Conservation (phyloP, 148 eudicot genomes). For the Simmondsia chinensis region DNA sequence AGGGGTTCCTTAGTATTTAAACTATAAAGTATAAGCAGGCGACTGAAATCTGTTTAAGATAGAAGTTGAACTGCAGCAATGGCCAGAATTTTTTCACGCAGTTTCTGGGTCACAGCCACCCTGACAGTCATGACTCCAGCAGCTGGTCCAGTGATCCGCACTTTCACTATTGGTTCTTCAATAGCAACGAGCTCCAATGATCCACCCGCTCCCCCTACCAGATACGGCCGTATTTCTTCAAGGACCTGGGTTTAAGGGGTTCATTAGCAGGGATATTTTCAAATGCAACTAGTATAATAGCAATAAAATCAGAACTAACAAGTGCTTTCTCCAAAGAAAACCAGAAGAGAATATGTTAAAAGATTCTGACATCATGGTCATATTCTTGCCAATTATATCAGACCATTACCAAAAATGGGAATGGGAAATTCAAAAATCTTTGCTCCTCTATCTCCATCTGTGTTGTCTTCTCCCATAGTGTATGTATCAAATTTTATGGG, state of each 20-base stretch:
- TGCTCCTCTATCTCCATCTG: too few species aligned
- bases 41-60: conserved; percentile 19
- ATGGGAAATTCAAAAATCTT: too few species aligned
- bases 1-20: too few species aligned
- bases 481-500: too few species aligned
- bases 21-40: too few species aligned
- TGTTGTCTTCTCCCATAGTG: too few species aligned
- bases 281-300: too few species aligned
- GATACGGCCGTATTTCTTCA: conserved; percentile 86
- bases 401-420: too few species aligned
- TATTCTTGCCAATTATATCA: too few species aligned
- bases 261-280: background rate
- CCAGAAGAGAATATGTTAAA: too few species aligned
- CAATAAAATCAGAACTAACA: background rate
- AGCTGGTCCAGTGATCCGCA: conserved; percentile 80
- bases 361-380: too few species aligned
- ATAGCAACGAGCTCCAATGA: conserved; percentile 62
- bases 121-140: conserved; percentile 95
- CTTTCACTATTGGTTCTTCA: conserved; percentile 87
- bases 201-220: conserved; percentile 88
- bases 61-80: conserved; percentile 96
- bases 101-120: conserved; percentile 89
- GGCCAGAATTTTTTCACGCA: conserved; percentile 80
- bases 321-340: background rate
- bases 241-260: conserved; percentile 40